phyloP scores from a whole-genome alignment of 768 basidiomycete genomes.

The Hemileccinum rubropunctum region DNA sequence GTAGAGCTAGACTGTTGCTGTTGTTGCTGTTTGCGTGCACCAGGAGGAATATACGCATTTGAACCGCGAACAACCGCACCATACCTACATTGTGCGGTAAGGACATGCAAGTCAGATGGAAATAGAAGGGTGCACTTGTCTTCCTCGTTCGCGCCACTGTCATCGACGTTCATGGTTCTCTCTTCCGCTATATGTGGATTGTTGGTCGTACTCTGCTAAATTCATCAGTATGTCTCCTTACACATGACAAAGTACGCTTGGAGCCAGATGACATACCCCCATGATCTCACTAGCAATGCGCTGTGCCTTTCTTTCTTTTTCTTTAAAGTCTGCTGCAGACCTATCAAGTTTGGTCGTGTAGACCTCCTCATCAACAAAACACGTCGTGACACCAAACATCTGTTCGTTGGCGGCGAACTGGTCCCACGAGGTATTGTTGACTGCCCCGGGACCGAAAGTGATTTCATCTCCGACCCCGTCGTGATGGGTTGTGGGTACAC shows the following conservation, averaged over 20 bases:
- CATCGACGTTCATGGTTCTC: slow-evolving; percentile 61
- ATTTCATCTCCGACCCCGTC: slow-evolving; percentile 53
- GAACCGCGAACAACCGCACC: slow-evolving; percentile 86
- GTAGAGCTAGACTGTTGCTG: slow-evolving; percentile 19
- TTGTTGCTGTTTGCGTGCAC: slow-evolving; percentile 62
- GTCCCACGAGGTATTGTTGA: slow-evolving; percentile 65
- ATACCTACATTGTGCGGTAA: slow-evolving; percentile 53
- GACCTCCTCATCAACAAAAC: slow-evolving; percentile 80
- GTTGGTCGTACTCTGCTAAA: slow-evolving; percentile 50
- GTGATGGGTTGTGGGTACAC: slow-evolving; percentile 23
- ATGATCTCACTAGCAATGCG: slow-evolving; percentile 90
- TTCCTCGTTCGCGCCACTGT: slow-evolving; percentile 84
- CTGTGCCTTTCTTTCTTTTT: slow-evolving; percentile 83
- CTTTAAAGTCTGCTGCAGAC: slow-evolving; percentile 79
- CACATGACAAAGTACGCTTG: not conserved
- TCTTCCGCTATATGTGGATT: slow-evolving; percentile 93
- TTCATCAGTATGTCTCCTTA: slow-evolving; percentile 6
- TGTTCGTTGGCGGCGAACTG: slow-evolving; percentile 93
- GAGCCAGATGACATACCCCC: slow-evolving; percentile 50
- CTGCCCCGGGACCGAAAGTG: slow-evolving; percentile 61
- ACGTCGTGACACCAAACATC: slow-evolving; percentile 87
- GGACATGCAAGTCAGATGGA: slow-evolving; percentile 17
- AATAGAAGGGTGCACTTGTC: slow-evolving; percentile 68
- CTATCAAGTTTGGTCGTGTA: slow-evolving; percentile 96
- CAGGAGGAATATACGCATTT: slow-evolving; percentile 93